Conservation (phyloP, 345 rosid genomes). For the Hypericum perforatum region DNA sequence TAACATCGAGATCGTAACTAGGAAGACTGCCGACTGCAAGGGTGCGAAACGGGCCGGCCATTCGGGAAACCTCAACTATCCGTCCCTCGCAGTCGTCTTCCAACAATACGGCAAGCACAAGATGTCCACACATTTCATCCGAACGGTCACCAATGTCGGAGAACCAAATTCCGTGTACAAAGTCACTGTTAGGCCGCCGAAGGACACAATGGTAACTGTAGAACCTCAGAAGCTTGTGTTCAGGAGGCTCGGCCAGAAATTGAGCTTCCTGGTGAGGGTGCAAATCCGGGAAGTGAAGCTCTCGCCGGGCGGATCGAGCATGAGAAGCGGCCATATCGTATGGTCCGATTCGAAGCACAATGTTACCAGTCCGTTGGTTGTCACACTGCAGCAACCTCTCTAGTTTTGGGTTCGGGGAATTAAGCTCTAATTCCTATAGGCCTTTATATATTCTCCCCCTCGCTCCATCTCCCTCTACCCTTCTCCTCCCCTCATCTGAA, state of each 20-base stretch:
- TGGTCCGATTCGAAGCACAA: slow-evolving; percentile 26
- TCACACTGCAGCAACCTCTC: slow-evolving; percentile 85
- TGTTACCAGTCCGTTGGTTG: slow-evolving; percentile 28
- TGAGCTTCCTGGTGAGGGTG: slow-evolving; percentile 23
- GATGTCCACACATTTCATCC: slow-evolving; percentile 23
- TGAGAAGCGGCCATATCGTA: slow-evolving; percentile 18
- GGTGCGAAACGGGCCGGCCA: slow-evolving; percentile 28
- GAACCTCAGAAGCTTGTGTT: slow-evolving; percentile 25
- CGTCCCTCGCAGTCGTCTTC: slow-evolving; percentile 20
- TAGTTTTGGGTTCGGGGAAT: slow-evolving; percentile 19
- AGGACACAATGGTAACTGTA: slow-evolving; percentile 7
- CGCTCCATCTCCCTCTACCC: not conserved
- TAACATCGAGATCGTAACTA: slow-evolving; percentile 15
- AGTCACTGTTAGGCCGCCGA: slow-evolving; percentile 12
- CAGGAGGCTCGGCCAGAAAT: slow-evolving; percentile 21
- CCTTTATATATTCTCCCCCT: slow-evolving; percentile 2
- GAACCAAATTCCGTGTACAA: slow-evolving; percentile 17
- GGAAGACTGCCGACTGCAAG: slow-evolving; percentile 22
- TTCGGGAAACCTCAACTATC: slow-evolving; percentile 25
- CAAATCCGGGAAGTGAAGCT: slow-evolving; percentile 12
- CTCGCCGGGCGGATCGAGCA: slow-evolving; percentile 17
- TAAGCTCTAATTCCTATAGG: slow-evolving; percentile 10
- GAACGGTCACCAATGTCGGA: slow-evolving; percentile 26
- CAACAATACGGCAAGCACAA: slow-evolving; percentile 21
- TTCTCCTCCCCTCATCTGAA: no score